Percentiles rank a stretch among this genome's conserved stretches.
These are phyloP conservation scores for Breviolum minutum DNA, from an alignment of 73 alveolate species.

Conservation along the genomic window DNA sequence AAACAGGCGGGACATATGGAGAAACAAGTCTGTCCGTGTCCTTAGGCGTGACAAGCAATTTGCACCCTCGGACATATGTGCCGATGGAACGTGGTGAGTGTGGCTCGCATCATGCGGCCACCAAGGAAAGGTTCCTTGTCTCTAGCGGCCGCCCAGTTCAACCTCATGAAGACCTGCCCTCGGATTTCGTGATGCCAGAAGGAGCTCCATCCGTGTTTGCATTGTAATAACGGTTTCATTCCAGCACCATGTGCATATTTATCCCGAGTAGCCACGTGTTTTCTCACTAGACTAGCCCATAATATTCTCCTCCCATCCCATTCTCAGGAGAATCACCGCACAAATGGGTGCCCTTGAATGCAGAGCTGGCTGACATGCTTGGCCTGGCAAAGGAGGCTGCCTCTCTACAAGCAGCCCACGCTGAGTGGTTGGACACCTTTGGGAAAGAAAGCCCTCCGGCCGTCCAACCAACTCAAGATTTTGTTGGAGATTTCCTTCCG, in stretches of 20 bases:
- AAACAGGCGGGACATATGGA: not conserved
- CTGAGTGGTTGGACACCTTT: not conserved
- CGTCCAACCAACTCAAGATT: not conserved
- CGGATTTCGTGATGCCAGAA: not conserved
- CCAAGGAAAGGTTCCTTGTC: not conserved
- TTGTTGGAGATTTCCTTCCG: not conserved
- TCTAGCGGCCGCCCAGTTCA: constrained; percentile 15
- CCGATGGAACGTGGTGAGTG: constrained; percentile 41
- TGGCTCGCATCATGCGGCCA: not conserved
- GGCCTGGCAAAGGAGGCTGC: not conserved
- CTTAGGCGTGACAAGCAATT: not conserved
- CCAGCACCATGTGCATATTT: not conserved
- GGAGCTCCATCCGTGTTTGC: not conserved
- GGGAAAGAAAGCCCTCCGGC: not conserved
- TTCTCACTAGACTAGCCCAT: not conserved
- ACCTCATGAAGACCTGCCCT: constrained; percentile 24
- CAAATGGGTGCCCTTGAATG: constrained; percentile 29
- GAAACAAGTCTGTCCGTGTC: not conserved
- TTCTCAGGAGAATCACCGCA: not conserved
- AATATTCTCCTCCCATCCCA: not conserved
- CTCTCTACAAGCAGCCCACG: not conserved
- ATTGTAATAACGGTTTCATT: not conserved
- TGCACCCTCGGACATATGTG: not conserved
- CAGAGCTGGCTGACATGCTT: constrained; percentile 36
- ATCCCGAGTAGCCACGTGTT: not conserved